A percentile compares a stretch with the other conserved stretches of the same genome.
These are phyloP conservation scores for Kwoniella newhampshirensis DNA, from an alignment of 768 basidiomycete genomes.

Conservation along the genomic window DNA sequence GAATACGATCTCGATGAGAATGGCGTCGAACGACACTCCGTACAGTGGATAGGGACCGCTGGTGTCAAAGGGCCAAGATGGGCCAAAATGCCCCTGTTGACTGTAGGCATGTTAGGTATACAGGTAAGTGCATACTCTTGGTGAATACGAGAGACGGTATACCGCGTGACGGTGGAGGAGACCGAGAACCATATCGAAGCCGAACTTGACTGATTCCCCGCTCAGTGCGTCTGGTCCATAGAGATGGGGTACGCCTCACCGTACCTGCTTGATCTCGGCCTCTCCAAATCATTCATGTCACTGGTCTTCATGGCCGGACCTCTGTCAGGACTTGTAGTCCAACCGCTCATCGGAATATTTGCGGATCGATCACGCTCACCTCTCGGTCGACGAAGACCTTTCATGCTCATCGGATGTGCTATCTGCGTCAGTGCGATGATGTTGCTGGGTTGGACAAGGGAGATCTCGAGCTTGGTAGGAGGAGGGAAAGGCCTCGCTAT, in stretches of 20 bases:
- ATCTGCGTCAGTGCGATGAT: conserved; percentile 72
- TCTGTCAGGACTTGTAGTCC: conserved; percentile 82
- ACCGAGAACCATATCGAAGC: too few relatives aligned
- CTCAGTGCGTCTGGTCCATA: conserved; percentile 72
- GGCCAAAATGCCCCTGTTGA: conserved; percentile 58
- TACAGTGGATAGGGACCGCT: conserved; percentile 52
- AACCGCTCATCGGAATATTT: conserved; percentile 77
- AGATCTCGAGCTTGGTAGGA: conserved; percentile 61
- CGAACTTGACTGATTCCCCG: too few relatives aligned
- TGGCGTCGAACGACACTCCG: conserved; percentile 48
- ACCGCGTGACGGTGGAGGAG: too few relatives aligned
- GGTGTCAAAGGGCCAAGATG: conserved; percentile 51
- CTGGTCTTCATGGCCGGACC: conserved; percentile 91
- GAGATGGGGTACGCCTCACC: conserved; percentile 92
- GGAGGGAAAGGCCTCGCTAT: conserved; percentile 60
- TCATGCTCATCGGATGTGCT: conserved; percentile 70
- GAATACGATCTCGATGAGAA: conserved; percentile 76
- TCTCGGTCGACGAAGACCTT: conserved; percentile 81
- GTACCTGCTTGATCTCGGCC: conserved; percentile 82
- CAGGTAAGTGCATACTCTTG: conserved; percentile 65
- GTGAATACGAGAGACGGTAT: too few relatives aligned
- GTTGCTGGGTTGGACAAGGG: conserved; percentile 76
- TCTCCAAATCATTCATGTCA: conserved; percentile 82
- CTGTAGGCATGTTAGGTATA: conserved; percentile 76
- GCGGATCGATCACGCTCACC: conserved; percentile 80